These are phyloP conservation scores for Tanacetum coccineum DNA, from an alignment of 129 eudicot genomes.

Conservation along the genomic window DNA sequence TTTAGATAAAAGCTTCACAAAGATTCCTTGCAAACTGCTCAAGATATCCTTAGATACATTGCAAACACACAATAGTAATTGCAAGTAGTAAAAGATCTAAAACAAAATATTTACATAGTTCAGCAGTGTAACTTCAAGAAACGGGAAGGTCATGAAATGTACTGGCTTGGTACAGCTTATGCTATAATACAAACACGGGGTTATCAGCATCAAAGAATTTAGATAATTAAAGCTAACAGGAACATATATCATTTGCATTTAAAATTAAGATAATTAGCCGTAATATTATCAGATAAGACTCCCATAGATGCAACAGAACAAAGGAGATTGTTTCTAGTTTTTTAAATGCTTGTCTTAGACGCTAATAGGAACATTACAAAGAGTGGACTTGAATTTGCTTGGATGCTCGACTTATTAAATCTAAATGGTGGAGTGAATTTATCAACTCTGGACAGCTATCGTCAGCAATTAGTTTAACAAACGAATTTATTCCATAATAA, in stretches of 20 bases:
- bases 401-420: neutral
- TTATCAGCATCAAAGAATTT: neutral
- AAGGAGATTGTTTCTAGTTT: slow-evolving; percentile 8
- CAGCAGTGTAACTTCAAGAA: neutral
- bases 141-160: too few relatives aligned
- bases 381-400: slow-evolving; percentile 18
- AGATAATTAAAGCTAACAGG: neutral
- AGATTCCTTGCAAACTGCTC: slow-evolving; percentile 47
- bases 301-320: slow-evolving; percentile 12
- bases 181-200: neutral
- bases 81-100: slow-evolving; percentile 6
- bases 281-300: slow-evolving; percentile 8
- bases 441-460: slow-evolving; percentile 1
- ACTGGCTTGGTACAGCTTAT: neutral
- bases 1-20: slow-evolving; percentile 37
- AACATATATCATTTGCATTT: neutral
- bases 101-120: slow-evolving; percentile 12
- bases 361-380: slow-evolving; percentile 20
- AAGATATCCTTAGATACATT: slow-evolving; percentile 25
- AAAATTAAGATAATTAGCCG: neutral
- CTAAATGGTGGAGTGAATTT: neutral
- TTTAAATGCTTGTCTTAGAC: slow-evolving; percentile 31
- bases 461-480: neutral
- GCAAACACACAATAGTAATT: neutral
- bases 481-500: slow-evolving; percentile 29